Conservation (phyloP, 495 filamentous ascomycete genomes). For the Saxispiralis lemnorum region DNA sequence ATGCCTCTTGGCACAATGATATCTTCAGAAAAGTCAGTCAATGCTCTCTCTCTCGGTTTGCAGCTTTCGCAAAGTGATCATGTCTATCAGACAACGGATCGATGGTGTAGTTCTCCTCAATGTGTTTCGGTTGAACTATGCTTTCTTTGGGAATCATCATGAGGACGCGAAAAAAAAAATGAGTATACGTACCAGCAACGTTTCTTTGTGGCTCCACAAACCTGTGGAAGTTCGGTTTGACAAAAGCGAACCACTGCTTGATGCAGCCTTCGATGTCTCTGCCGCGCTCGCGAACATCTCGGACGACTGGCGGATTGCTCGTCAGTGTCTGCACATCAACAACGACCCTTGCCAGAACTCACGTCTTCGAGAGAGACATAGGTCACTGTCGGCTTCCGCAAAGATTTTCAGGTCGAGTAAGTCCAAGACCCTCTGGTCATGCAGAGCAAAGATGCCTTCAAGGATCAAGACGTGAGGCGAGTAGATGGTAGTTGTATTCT, state of each 20-base stretch:
- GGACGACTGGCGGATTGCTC: constrained; percentile 40
- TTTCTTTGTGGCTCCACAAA: constrained; percentile 81
- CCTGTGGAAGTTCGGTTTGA: constrained; percentile 85
- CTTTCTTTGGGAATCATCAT: constrained; percentile 13
- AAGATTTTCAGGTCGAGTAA: constrained; percentile 94
- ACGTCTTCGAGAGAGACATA: constrained; percentile 85
- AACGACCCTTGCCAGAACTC: constrained; percentile 20
- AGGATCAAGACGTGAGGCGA: constrained; percentile 90
- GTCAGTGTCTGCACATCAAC: constrained; percentile 4
- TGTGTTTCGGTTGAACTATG: constrained; percentile 19
- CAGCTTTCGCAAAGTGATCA: not conserved
- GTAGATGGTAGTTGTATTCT: constrained; percentile 71
- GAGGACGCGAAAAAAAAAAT: not conserved
- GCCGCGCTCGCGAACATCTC: constrained; percentile 70
- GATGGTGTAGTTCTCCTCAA: constrained; percentile 14
- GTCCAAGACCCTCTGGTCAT: constrained; percentile 71
- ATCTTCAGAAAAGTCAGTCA: constrained; percentile 32
- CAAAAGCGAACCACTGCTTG: constrained; percentile 91
- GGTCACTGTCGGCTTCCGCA: constrained; percentile 86
- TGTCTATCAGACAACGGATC: constrained; percentile 7
- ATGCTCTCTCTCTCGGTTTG: not conserved
- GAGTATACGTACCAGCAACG: constrained; percentile 42
- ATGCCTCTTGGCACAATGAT: constrained; percentile 90
- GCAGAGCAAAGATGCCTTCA: constrained; percentile 88
- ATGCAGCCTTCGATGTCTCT: constrained; percentile 85